phyloP scores from a whole-genome alignment of 2,329 filamentous ascomycete genomes.

The Arthrobotrys iridis region DNA sequence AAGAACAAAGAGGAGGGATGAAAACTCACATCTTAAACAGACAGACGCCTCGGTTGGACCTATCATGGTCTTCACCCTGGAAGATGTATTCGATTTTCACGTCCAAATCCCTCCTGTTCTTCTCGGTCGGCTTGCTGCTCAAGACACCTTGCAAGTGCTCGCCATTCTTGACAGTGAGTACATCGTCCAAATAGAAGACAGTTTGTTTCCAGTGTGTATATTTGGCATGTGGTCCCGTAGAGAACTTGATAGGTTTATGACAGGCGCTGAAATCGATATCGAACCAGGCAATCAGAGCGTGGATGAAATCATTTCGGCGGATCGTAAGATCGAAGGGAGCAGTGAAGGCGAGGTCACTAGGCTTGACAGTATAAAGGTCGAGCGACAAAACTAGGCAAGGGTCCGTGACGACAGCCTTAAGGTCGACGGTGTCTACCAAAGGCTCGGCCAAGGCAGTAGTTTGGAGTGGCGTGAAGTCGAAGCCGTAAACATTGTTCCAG shows the following conservation, averaged over 20 bases:
- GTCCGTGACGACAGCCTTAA: constrained; percentile 96
- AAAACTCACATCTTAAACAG: constrained; percentile 71
- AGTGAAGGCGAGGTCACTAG: constrained; percentile 83
- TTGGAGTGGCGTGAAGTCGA: constrained; percentile 95
- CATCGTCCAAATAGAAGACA: constrained; percentile 95
- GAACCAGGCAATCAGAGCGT: constrained; percentile 97
- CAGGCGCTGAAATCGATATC: constrained; percentile 98
- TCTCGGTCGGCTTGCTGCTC: constrained; percentile 85
- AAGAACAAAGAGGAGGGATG: not conserved
- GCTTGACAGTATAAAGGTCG: constrained; percentile 89
- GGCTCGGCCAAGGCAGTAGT: constrained; percentile 92
- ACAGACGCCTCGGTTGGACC: constrained; percentile 75
- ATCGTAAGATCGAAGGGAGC: constrained; percentile 78
- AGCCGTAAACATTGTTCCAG: constrained; percentile 99
- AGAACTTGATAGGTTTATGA: constrained; percentile 97
- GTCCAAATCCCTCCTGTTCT: constrained; percentile 93
- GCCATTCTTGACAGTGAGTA: constrained; percentile 87
- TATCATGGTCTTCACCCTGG: constrained; percentile 76
- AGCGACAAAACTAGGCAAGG: constrained; percentile 84
- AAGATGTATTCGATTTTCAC: constrained; percentile 85
- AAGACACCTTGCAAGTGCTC: constrained; percentile 80
- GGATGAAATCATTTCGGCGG: constrained; percentile 91
- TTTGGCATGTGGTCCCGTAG: constrained; percentile 95
- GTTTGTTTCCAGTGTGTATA: constrained; percentile 99
- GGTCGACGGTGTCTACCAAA: constrained; percentile 95